phyloP scores from a whole-genome alignment of 768 basidiomycete species.

The Cyclocybe aegerita region DNA sequence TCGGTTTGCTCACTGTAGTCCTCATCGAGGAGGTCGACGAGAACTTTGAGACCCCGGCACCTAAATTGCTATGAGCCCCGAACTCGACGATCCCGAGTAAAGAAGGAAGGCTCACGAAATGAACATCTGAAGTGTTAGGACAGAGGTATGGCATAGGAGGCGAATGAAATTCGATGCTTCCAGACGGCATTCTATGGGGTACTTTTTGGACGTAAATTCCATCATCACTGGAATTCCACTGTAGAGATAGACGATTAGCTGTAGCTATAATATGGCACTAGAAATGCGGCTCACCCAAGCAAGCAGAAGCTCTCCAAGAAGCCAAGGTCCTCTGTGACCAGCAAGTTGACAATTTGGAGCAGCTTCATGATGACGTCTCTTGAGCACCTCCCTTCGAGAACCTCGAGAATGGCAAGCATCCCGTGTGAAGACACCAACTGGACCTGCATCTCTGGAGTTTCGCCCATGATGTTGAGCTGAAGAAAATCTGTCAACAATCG shows the following conservation, averaged over 20 bases:
- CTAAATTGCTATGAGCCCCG: conserved; percentile 34
- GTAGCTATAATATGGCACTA: background rate
- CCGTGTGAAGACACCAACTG: conserved; percentile 94
- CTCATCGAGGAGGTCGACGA: conserved; percentile 96
- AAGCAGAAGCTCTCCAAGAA: conserved; percentile 95
- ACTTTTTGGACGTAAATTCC: conserved; percentile 94
- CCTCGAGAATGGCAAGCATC: conserved; percentile 92
- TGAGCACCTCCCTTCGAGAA: conserved; percentile 83
- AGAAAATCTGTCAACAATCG: conserved; percentile 1
- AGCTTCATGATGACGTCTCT: conserved; percentile 85
- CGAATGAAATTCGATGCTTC: conserved; percentile 96
- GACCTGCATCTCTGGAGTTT: conserved; percentile 80
- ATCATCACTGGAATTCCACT: conserved; percentile 97
- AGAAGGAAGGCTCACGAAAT: conserved; percentile 1
- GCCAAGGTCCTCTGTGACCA: conserved; percentile 72
- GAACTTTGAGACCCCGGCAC: conserved; percentile 90
- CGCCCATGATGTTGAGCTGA: conserved; percentile 74
- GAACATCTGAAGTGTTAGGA: conserved; percentile 54
- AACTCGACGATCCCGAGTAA: background rate
- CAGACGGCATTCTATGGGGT: conserved; percentile 88
- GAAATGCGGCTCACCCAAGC: conserved; percentile 56
- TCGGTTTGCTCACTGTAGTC: conserved; percentile 91
- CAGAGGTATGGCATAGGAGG: conserved; percentile 87
- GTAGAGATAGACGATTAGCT: conserved; percentile 6
- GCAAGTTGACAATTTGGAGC: conserved; percentile 85